These are phyloP conservation scores for Boletus smithii DNA, from an alignment of 1,284 basidiomycete genomes.

Conservation along the genomic window DNA sequence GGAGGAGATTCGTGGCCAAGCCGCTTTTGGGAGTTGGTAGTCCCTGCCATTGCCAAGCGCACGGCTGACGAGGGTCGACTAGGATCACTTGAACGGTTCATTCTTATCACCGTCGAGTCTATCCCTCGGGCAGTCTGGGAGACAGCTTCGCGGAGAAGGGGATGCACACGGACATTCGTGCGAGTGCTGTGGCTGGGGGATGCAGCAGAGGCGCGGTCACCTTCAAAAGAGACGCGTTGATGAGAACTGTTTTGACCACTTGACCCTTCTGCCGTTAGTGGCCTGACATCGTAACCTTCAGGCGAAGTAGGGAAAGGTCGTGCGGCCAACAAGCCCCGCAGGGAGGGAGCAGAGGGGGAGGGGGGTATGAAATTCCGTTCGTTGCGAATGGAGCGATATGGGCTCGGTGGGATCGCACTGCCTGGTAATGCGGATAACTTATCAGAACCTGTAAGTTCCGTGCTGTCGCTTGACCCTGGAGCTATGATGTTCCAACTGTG, in stretches of 20 bases:
- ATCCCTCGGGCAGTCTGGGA: conserved; percentile 11
- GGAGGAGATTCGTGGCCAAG: conserved; percentile 17
- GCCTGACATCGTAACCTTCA: conserved; percentile 17
- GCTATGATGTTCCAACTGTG: conserved; percentile 4
- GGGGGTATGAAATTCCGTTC: conserved; percentile 26
- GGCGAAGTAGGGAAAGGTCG: conserved; percentile 22
- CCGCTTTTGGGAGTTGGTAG: conserved; percentile 8
- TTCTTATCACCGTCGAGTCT: conserved; percentile 14
- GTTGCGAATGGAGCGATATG: conserved; percentile 18
- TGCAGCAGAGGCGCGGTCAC: conserved; percentile 33
- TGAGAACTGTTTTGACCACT: conserved; percentile 30
- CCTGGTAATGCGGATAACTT: conserved; percentile 40
- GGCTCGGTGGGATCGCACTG: conserved; percentile 30
- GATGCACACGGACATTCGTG: conserved; percentile 24
- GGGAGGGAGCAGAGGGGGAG: conserved; percentile 28
- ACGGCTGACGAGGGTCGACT: conserved; percentile 12
- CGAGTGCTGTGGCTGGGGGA: conserved; percentile 30
- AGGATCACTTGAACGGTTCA: conserved; percentile 15
- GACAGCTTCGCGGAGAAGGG: conserved; percentile 23
- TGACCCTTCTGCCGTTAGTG: conserved; percentile 30
- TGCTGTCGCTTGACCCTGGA: conserved; percentile 5
- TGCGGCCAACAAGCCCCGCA: conserved; percentile 23
- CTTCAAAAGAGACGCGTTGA: conserved; percentile 44
- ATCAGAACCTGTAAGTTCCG: conserved; percentile 38
- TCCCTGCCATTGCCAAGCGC: conserved; percentile 9